phyloP scores from a whole-genome alignment of 2,329 filamentous ascomycete genomes.

The Exophiala calicioides region DNA sequence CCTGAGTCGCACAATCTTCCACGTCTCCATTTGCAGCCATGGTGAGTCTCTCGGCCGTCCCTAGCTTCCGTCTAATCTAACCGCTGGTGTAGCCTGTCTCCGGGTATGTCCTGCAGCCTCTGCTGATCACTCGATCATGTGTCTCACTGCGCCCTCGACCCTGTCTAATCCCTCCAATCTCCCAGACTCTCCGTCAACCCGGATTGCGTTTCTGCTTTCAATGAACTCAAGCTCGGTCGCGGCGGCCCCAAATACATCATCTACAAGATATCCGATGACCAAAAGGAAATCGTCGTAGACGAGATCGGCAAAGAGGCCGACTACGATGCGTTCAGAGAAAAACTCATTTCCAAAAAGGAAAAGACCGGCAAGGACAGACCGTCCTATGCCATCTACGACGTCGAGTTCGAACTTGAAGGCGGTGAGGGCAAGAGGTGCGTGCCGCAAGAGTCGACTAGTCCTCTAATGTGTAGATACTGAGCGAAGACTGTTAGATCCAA shows the following conservation, averaged over 20 bases:
- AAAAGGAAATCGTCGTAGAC: constrained; percentile 53
- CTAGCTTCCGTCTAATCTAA: neutral
- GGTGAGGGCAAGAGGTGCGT: constrained; percentile 52
- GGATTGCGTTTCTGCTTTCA: constrained; percentile 50
- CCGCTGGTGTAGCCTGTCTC: constrained; percentile 29
- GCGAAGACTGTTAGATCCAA: constrained; percentile 43
- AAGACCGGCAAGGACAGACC: constrained; percentile 46
- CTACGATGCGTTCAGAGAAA: constrained; percentile 51
- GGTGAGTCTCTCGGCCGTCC: constrained; percentile 21
- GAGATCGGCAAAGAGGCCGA: constrained; percentile 46
- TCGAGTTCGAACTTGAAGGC: constrained; percentile 50
- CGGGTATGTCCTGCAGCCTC: constrained; percentile 27
- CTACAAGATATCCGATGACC: constrained; percentile 54
- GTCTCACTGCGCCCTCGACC: neutral
- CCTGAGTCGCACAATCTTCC: constrained; percentile 6
- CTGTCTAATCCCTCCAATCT: constrained; percentile 18
- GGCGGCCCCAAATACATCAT: constrained; percentile 52
- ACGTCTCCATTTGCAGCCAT: constrained; percentile 19
- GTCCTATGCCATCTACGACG: constrained; percentile 54
- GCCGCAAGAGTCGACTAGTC: neutral
- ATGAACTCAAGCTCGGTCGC: constrained; percentile 49
- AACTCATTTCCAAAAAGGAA: constrained; percentile 46
- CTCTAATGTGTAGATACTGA: constrained; percentile 6
- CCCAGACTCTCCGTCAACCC: constrained; percentile 48
- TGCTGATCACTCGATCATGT: neutral